Evolutionary conservation across 2,329 filamentous ascomycete genomes (phyloP), one percentile per base, ranked within the genome.

Genomic region (Drechslerella stenobrocha): DNA sequence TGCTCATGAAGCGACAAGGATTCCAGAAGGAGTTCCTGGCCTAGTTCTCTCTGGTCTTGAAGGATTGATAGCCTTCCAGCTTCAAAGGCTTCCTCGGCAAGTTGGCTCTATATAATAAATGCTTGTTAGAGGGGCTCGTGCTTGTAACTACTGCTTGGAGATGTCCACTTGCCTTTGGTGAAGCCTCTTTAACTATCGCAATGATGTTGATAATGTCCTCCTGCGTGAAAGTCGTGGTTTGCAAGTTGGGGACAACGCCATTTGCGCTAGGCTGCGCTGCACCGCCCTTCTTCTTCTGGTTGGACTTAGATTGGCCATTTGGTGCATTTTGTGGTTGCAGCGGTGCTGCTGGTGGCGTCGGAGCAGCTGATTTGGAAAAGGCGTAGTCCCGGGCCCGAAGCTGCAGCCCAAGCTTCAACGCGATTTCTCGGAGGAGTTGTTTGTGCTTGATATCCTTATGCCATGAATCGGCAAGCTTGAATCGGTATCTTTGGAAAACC

Each of bases 1-100:
- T 98, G 93, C 80, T 98, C 93, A 74, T 98, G 92, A 42, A 98
- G 81, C 45, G 93, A 96, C 67, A 98, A 80, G 34, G 91, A 96
- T 77, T 98, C 93, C n/a, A 97, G 80, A 26, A 98, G 83, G 59
- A 98, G 83, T 77, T 98, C 93, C 77, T 96, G 91, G 37, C 93
- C 93, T 45, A 98, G 84, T 78, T 96, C 93, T 79, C 89, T 92
- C 80, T 98, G 90, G 75, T 89, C 87, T 76, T 97, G 92, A 73
- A 93, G 84, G 69, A 98, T 86, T n/a, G 92, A 96, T 75, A 98
- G 92, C 53, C 91, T 89, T 22, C 93, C 93, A 60, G 92, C 93
- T 77, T 98, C 93, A 42, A 98, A 81, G 11, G 93, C 92, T 78
- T 98, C 93, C 76, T 98, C 93, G 0, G 93, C 92, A 69, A 98